Conservation (phyloP, 306 rosid species). For the Mimosa bimucronata region DNA sequence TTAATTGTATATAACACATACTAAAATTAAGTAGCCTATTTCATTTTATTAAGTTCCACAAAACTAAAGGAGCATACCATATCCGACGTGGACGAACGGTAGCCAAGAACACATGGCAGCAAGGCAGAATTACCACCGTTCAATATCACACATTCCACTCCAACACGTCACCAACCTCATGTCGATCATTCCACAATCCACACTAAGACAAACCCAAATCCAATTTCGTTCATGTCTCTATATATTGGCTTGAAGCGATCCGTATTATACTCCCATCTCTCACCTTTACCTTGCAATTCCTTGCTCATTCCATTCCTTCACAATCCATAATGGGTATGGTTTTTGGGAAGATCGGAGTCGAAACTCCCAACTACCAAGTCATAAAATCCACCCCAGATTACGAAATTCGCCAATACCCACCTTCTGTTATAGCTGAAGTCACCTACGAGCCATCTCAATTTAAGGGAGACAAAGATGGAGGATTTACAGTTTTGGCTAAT, state of each 20-base stretch:
- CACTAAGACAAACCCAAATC: neutral
- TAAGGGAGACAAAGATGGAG: constrained; percentile 83
- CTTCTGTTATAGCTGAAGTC: constrained; percentile 72
- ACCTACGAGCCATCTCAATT: constrained; percentile 76
- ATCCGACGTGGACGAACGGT: constrained; percentile 29
- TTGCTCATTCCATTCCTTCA: neutral
- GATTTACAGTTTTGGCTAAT: constrained; percentile 67
- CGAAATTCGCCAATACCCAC: constrained; percentile 71
- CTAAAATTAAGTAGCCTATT: no score
- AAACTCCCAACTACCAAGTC: constrained; percentile 61
- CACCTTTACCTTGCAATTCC: neutral
- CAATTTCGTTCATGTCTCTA: neutral
- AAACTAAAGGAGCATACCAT: no score
- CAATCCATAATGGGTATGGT: constrained; percentile 69
- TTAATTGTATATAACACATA: no score
- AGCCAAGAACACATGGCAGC: constrained; percentile 28
- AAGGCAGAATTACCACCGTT: neutral
- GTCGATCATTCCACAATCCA: neutral
- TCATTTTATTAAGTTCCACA: no score
- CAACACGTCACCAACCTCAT: neutral
- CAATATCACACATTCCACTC: neutral
- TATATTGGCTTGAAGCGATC: constrained; percentile 9
- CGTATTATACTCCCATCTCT: neutral
- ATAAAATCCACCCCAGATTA: constrained; percentile 57
- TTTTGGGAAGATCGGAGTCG: constrained; percentile 72